Conservation (phyloP, 78 protist genomes). For the Planoprotostelium fungivorum region DNA sequence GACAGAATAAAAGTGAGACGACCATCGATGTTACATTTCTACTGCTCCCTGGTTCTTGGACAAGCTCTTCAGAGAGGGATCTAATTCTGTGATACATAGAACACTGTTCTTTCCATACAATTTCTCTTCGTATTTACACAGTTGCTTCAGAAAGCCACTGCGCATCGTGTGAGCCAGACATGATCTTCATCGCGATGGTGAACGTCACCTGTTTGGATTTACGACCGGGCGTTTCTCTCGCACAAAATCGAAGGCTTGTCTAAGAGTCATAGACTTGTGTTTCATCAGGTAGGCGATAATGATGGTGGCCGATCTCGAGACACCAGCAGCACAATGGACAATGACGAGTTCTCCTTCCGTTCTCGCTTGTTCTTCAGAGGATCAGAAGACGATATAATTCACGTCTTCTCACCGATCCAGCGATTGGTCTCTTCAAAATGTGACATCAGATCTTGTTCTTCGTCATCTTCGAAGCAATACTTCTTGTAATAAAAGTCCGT, state of each 20-base stretch:
- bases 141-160: not conserved
- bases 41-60: too few species aligned
- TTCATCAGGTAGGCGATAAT: constrained; percentile 42
- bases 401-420: not conserved
- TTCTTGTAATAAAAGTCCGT: not conserved
- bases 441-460: not conserved
- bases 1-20: too few species aligned
- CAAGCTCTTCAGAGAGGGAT: not conserved
- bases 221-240: constrained; percentile 6
- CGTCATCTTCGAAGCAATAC: not conserved
- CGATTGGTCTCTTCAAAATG: not conserved
- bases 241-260: constrained; percentile 16
- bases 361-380: not conserved
- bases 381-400: not conserved
- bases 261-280: not conserved
- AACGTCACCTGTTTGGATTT: constrained; percentile 12
- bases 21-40: too few species aligned
- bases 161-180: too few species aligned
- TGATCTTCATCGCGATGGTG: too few species aligned
- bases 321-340: constrained; percentile 41
- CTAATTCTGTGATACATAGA: not conserved
- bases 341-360: not conserved
- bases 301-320: constrained; percentile 20
- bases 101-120: not conserved
- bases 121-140: not conserved